These are phyloP conservation scores for Apophysomyces variabilis DNA, from an alignment of 371 early-diverging fungal genomes.

Conservation along the genomic window DNA sequence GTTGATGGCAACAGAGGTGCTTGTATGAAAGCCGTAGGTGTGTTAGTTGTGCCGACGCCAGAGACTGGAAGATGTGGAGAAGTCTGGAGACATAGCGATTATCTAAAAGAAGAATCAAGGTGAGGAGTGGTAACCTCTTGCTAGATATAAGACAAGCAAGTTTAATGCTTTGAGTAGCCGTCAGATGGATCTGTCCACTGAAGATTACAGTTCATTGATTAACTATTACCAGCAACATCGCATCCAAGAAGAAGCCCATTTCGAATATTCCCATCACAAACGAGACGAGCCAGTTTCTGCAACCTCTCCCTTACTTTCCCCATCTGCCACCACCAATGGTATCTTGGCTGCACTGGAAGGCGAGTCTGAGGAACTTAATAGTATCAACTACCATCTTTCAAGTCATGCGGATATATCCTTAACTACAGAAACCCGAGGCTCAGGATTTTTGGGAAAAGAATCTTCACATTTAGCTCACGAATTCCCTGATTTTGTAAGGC, in stretches of 20 bases:
- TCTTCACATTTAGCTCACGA: slow-evolving; percentile 21
- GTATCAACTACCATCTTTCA: neutral
- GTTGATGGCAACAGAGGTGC: slow-evolving; percentile 51
- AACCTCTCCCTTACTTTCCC: slow-evolving; percentile 3
- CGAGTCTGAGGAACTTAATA: neutral
- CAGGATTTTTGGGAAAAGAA: slow-evolving; percentile 3
- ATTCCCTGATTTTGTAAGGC: slow-evolving; percentile 45
- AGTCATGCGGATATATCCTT: neutral
- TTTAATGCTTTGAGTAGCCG: neutral
- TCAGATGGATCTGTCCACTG: neutral
- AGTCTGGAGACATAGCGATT: slow-evolving; percentile 55
- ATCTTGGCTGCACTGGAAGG: neutral
- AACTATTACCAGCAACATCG: slow-evolving; percentile 13
- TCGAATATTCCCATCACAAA: neutral
- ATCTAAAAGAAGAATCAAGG: slow-evolving; percentile 35
- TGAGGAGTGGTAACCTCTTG: slow-evolving; percentile 7
- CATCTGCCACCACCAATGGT: neutral
- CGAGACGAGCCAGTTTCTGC: slow-evolving; percentile 1
- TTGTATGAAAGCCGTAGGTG: slow-evolving; percentile 60
- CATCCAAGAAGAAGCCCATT: neutral
- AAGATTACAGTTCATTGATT: slow-evolving; percentile 12
- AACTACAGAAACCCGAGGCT: neutral
- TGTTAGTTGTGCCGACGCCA: slow-evolving; percentile 52
- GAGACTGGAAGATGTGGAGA: slow-evolving; percentile 52
- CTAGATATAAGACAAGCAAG: neutral